Conservation (phyloP, 768 basidiomycete genomes). For the Amanita molliuscula region DNA sequence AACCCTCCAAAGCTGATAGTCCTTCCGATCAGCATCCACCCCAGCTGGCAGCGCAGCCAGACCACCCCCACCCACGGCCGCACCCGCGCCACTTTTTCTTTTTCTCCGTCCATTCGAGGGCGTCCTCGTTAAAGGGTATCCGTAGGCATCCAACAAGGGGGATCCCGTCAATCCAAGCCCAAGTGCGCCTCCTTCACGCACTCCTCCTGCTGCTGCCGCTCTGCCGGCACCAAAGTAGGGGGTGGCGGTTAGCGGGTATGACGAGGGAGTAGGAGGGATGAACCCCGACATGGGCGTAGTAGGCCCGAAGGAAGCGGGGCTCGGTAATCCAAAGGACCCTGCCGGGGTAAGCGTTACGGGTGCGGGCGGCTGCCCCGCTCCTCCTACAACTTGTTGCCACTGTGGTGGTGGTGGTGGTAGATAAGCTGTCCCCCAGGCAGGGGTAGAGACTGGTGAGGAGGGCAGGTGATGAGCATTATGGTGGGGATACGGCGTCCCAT, state of each 20-base stretch:
- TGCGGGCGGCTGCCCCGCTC: neutral
- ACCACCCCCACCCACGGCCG: neutral
- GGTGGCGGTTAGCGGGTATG: slow-evolving; percentile 10
- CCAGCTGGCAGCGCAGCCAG: neutral
- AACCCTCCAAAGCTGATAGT: slow-evolving; percentile 5
- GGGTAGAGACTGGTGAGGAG: neutral
- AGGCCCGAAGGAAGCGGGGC: slow-evolving; percentile 10
- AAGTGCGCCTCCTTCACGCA: slow-evolving; percentile 7
- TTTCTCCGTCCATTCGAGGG: slow-evolving; percentile 9
- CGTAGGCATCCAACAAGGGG: slow-evolving; percentile 1
- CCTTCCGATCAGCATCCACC: neutral
- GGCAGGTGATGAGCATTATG: neutral
- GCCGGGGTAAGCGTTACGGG: slow-evolving; percentile 6
- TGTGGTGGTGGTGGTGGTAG: neutral
- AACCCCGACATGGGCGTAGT: slow-evolving; percentile 10
- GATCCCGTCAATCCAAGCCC: slow-evolving; percentile 7
- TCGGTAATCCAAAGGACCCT: neutral
- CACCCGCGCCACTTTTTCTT: slow-evolving; percentile 12
- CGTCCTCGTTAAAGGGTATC: neutral
- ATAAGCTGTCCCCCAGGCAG: neutral
- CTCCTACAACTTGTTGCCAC: neutral
- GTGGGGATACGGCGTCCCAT: slow-evolving; percentile 2
- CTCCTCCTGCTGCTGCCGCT: neutral
- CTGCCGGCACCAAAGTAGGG: slow-evolving; percentile 12
- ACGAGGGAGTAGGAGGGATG: neutral